Conservation (phyloP, 2,329 filamentous ascomycete genomes). For the Fusarium dlaminii region DNA sequence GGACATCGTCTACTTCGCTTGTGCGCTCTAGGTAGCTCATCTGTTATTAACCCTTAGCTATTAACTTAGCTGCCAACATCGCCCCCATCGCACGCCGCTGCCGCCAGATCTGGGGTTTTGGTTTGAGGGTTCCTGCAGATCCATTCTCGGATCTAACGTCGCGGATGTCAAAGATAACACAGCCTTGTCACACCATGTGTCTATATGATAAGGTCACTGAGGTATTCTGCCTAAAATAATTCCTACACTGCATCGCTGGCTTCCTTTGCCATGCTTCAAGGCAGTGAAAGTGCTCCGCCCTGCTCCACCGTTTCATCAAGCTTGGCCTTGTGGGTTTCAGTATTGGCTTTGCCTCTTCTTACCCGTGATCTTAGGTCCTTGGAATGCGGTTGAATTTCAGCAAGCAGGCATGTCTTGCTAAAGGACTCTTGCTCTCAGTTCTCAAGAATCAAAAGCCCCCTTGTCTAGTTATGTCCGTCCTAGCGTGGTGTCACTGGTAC, state of each 20-base stretch:
- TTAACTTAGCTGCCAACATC: slow-evolving; percentile 17
- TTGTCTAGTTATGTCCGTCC: background rate
- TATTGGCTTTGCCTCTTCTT: background rate
- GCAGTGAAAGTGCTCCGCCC: slow-evolving; percentile 15
- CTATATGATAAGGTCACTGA: background rate
- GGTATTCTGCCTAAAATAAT: slow-evolving; percentile 4
- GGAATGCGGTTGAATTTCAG: background rate
- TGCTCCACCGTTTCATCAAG: background rate
- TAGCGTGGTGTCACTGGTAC: slow-evolving; percentile 12
- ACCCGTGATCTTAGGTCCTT: background rate
- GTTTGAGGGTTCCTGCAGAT: slow-evolving; percentile 41
- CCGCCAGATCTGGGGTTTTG: slow-evolving; percentile 40
- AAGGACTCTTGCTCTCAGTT: background rate
- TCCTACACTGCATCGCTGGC: background rate
- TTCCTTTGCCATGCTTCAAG: background rate
- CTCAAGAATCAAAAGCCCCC: slow-evolving; percentile 15
- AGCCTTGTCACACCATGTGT: slow-evolving; percentile 9
- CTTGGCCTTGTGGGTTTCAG: background rate
- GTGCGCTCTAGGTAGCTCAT: slow-evolving; percentile 7
- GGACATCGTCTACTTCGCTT: slow-evolving; percentile 5
- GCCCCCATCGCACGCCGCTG: slow-evolving; percentile 16
- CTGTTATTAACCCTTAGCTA: slow-evolving; percentile 4
- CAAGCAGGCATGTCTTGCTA: background rate
- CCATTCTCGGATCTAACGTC: slow-evolving; percentile 31
- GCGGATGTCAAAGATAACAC: slow-evolving; percentile 6